Conservation (phyloP, 2,329 filamentous ascomycete genomes). For the Botrytis deweyae region DNA sequence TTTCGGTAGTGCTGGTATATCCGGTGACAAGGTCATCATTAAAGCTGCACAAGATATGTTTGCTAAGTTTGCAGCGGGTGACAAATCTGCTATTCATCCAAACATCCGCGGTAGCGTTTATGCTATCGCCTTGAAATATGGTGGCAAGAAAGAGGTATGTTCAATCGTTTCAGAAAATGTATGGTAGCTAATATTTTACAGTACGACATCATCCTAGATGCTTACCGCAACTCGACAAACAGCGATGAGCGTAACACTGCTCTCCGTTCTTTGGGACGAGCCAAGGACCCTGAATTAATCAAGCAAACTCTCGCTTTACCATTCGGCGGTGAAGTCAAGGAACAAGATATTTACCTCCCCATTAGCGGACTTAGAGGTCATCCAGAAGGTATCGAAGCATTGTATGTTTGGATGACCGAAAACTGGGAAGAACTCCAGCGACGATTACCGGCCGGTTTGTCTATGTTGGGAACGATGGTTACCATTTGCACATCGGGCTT, state of each 20-base stretch:
- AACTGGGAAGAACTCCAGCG: constrained; percentile 86
- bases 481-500: constrained; percentile 80
- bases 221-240: constrained; percentile 72
- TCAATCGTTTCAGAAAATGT: background rate
- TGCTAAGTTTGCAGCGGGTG: constrained; percentile 75
- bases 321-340: constrained; percentile 80
- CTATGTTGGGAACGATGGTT: constrained; percentile 83
- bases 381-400: constrained; percentile 71
- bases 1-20: constrained; percentile 79
- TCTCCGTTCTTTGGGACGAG: constrained; percentile 77
- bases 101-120: constrained; percentile 89
- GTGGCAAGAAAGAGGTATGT: constrained; percentile 75
- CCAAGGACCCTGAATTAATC: constrained; percentile 76
- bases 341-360: constrained; percentile 91
- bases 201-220: constrained; percentile 75
- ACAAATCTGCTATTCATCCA: constrained; percentile 80
- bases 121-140: constrained; percentile 77
- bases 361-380: constrained; percentile 76
- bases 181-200: constrained; percentile 38
- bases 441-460: constrained; percentile 80
- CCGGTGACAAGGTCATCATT: constrained; percentile 76
- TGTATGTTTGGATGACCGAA: constrained; percentile 79
- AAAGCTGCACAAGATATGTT: constrained; percentile 89
- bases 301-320: constrained; percentile 75
- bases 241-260: constrained; percentile 91